phyloP scores from a whole-genome alignment of 208 protist genomes.

The Naegleria lovaniensis region DNA sequence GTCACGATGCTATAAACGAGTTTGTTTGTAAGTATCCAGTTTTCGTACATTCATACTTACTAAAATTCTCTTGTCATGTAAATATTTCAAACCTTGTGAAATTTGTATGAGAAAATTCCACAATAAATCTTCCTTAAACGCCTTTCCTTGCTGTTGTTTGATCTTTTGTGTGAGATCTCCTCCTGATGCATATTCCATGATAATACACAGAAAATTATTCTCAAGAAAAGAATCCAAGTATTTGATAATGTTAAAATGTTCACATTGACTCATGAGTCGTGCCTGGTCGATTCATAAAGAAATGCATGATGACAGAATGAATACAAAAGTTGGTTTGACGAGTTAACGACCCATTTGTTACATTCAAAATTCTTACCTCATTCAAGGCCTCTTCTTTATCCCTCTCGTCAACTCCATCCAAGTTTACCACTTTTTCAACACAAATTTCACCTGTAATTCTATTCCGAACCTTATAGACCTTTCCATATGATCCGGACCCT shows the following conservation, averaged over 20 bases:
- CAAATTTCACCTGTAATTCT: background rate
- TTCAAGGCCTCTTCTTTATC: conserved; percentile 14
- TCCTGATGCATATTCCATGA: conserved; percentile 78
- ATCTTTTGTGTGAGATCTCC: conserved; percentile 68
- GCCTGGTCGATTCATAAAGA: background rate
- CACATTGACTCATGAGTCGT: background rate
- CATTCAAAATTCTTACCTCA: background rate
- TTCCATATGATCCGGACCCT: background rate
- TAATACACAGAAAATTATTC: conserved; percentile 37
- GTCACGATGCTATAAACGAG: conserved; percentile 56
- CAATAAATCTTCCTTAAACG: conserved; percentile 24
- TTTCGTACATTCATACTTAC: background rate
- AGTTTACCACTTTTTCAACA: background rate
- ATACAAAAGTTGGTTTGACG: too few relatives aligned
- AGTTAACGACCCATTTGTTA: too few relatives aligned
- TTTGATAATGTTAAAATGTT: conserved; percentile 42
- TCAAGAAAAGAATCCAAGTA: conserved; percentile 41
- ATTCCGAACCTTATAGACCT: background rate
- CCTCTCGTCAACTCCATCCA: background rate
- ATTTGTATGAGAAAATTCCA: conserved; percentile 33
- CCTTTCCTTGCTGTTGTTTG: background rate
- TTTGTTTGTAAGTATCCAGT: too few relatives aligned
- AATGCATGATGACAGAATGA: too few relatives aligned
- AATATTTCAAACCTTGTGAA: conserved; percentile 26
- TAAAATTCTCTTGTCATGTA: conserved; percentile 26